These are phyloP conservation scores for Rosa persica DNA, from an alignment of 306 rosid species.

Conservation along the genomic window DNA sequence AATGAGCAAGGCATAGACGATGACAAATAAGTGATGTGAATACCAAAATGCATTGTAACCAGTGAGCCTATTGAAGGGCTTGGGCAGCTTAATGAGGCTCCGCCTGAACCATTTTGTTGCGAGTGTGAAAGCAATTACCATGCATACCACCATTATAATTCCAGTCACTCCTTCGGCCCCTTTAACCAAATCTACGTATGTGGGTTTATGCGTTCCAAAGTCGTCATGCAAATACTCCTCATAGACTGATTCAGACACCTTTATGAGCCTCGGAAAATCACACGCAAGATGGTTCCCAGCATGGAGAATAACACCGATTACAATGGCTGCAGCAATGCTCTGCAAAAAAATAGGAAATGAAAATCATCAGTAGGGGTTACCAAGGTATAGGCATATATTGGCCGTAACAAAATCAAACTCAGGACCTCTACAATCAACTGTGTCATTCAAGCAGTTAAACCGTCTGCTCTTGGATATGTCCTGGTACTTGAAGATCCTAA, in stretches of 20 bases:
- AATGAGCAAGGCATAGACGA: constrained; percentile 80
- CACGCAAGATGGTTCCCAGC: constrained; percentile 93
- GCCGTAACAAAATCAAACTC: constrained; percentile 8
- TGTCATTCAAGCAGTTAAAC: constrained; percentile 17
- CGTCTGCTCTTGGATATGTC: constrained; percentile 1
- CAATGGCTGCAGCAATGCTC: constrained; percentile 89
- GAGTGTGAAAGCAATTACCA: constrained; percentile 85
- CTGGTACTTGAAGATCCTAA: constrained; percentile 16
- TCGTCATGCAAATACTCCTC: constrained; percentile 31
- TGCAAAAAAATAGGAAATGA: constrained; percentile 23
- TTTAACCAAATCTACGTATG: constrained; percentile 48
- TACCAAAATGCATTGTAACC: constrained; percentile 99
- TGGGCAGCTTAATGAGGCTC: constrained; percentile 82
- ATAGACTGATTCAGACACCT: constrained; percentile 35
- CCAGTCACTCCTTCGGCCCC: constrained; percentile 91
- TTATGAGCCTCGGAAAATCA: constrained; percentile 76
- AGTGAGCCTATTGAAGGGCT: constrained; percentile 85
- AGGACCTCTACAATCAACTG: constrained; percentile 19
- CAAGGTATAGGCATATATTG: background rate
- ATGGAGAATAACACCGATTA: constrained; percentile 82
- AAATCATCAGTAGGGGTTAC: background rate
- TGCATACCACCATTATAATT: constrained; percentile 70
- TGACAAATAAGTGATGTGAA: constrained; percentile 94
- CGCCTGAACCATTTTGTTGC: constrained; percentile 92
- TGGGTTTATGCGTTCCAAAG: constrained; percentile 68